A percentile compares a stretch with the other conserved stretches of the same genome.
Evolutionary conservation across 352 stramenopile species (phyloP).

Genomic region (Aphanomyces astaci): DNA sequence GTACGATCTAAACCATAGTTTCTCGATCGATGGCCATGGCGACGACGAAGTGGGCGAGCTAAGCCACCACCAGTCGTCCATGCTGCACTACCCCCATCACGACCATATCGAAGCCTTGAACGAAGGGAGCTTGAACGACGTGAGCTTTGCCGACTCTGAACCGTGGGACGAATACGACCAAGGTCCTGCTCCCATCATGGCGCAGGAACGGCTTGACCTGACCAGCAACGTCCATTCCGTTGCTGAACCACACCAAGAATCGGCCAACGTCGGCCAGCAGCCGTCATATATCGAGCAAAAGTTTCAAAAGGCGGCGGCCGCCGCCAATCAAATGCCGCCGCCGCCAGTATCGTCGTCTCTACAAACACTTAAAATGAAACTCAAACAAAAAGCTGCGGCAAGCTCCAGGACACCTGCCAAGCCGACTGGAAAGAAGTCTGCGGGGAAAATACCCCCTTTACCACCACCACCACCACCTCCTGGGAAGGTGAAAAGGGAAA

Average conservation of each 20-base stretch:
- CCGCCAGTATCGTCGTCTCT: background rate
- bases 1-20: background rate
- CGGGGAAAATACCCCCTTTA: background rate
- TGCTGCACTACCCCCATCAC: background rate
- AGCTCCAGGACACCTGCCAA: background rate
- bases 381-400: constrained; percentile 7
- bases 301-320: constrained; percentile 30
- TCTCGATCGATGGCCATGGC: no score
- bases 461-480: no score
- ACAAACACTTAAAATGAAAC: constrained; percentile 9
- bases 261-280: background rate
- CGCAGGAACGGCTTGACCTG: background rate
- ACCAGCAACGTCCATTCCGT: background rate
- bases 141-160: constrained; percentile 76
- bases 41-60: no score
- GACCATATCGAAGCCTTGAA: background rate
- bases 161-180: constrained; percentile 39
- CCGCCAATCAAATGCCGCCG: background rate
- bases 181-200: constrained; percentile 23
- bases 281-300: constrained; percentile 53
- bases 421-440: background rate
- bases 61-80: no score
- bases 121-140: background rate
- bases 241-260: constrained; percentile 28
- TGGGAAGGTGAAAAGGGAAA: no score